Percentiles rank a stretch among this genome's conserved stretches.
Evolutionary conservation across 768 basidiomycete genomes (phyloP).

Genomic region (Xerocomus spinulosus): DNA sequence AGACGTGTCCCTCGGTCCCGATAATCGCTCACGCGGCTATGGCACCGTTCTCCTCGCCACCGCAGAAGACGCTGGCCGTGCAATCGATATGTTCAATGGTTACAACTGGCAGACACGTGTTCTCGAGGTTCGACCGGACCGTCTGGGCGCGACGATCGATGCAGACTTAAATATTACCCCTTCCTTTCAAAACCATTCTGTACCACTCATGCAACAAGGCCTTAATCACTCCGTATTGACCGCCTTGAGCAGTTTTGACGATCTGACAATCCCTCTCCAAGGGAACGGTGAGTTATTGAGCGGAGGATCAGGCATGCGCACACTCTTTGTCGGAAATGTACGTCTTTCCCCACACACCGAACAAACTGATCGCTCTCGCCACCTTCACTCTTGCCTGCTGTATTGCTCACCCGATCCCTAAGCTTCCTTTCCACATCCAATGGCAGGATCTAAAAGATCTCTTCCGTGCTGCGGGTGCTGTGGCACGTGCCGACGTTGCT

Average conservation of each 20-base stretch:
- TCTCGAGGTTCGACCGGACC: conserved; percentile 88
- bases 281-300: conserved; percentile 23
- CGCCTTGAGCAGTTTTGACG: conserved; percentile 16
- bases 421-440: conserved; percentile 88
- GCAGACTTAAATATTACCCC: conserved; percentile 17
- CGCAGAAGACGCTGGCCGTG: conserved; percentile 91
- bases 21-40: conserved; percentile 89
- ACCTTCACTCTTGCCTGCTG: conserved; percentile 1
- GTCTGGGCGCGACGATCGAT: conserved; percentile 42
- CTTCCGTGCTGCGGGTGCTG: conserved; percentile 85
- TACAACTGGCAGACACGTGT: conserved; percentile 95
- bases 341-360: conserved; percentile 30
- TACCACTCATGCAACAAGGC: conserved; percentile 19
- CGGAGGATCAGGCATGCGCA: conserved; percentile 40
- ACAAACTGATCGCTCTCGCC: not conserved
- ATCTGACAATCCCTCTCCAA: conserved; percentile 10
- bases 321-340: conserved; percentile 87
- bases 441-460: conserved; percentile 99
- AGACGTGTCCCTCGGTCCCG: conserved; percentile 73
- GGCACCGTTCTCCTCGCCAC: conserved; percentile 93
- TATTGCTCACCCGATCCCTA: conserved; percentile 31
- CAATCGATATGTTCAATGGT: conserved; percentile 95
- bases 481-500: conserved; percentile 87
- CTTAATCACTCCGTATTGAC: conserved; percentile 12
- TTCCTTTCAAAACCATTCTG: conserved; percentile 10